These are phyloP conservation scores for Cordyceps cateniannulata DNA, from an alignment of 2,329 filamentous ascomycete species.

Conservation along the genomic window DNA sequence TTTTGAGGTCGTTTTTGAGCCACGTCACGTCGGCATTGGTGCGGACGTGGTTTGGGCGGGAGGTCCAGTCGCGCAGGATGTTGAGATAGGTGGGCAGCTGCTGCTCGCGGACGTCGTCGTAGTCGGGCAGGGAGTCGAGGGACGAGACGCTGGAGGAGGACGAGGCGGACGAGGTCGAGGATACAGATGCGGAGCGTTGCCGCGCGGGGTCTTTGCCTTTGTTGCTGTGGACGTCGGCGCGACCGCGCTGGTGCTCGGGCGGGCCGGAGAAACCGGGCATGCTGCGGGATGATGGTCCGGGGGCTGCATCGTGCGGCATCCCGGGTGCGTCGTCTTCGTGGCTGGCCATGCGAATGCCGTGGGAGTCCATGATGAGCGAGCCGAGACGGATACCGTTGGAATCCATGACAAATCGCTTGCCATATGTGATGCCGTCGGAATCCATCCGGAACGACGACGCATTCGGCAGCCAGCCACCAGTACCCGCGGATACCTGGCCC, in stretches of 20 bases:
- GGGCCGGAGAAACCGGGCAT: background rate
- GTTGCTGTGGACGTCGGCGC: background rate
- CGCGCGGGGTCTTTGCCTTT: constrained; percentile 21
- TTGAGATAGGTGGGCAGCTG: constrained; percentile 42
- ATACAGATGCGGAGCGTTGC: constrained; percentile 24
- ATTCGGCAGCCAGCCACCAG: background rate
- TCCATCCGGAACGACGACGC: constrained; percentile 31
- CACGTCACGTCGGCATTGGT: constrained; percentile 38
- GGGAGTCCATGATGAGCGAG: constrained; percentile 34
- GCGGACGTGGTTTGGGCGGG: constrained; percentile 41
- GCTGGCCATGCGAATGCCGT: constrained; percentile 27
- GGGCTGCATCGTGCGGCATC: background rate
- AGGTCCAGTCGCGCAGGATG: constrained; percentile 42
- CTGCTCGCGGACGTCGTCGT: constrained; percentile 41
- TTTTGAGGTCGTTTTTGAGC: constrained; percentile 38
- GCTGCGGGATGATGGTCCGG: background rate
- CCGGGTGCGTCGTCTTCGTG: background rate
- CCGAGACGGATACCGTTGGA: constrained; percentile 40
- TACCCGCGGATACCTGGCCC: constrained; percentile 11
- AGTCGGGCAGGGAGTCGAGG: constrained; percentile 48
- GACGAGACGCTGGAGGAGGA: constrained; percentile 31
- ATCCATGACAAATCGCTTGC: constrained; percentile 37
- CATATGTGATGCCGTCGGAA: constrained; percentile 36
- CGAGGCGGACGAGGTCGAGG: constrained; percentile 28
- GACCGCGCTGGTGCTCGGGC: background rate